Conservation (phyloP, 2,329 filamentous ascomycete species). For the Albifimbria verrucaria region DNA sequence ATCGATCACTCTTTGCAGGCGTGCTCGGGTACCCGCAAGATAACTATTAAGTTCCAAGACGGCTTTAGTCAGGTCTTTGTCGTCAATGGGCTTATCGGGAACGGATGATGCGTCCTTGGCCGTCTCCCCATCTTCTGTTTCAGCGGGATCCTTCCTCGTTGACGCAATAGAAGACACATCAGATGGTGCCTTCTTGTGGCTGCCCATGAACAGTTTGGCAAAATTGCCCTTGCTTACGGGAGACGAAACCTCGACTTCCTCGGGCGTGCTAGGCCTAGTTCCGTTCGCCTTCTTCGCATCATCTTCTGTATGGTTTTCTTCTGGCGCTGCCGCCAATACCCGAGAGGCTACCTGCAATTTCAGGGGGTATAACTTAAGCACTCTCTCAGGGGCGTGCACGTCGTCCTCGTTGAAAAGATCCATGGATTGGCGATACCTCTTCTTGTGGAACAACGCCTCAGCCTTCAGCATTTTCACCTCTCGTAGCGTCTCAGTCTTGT, state of each 20-base stretch:
- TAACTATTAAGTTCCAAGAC: slow-evolving; percentile 83
- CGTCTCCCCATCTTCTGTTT: slow-evolving; percentile 54
- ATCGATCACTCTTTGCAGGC: slow-evolving; percentile 60
- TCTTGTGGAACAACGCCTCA: slow-evolving; percentile 75
- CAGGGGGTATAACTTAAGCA: slow-evolving; percentile 80
- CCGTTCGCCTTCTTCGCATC: slow-evolving; percentile 30
- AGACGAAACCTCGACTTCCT: slow-evolving; percentile 26
- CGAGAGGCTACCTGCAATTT: slow-evolving; percentile 80
- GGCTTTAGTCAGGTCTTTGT: slow-evolving; percentile 79
- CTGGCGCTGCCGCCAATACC: slow-evolving; percentile 29
- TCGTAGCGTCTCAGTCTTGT: slow-evolving; percentile 77
- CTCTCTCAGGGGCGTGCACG: slow-evolving; percentile 83
- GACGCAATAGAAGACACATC: slow-evolving; percentile 61
- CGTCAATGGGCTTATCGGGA: slow-evolving; percentile 60
- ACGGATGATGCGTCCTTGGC: slow-evolving; percentile 38
- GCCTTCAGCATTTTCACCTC: slow-evolving; percentile 92
- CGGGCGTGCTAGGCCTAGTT: slow-evolving; percentile 21
- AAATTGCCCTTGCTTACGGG: slow-evolving; percentile 44
- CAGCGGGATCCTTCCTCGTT: slow-evolving; percentile 46
- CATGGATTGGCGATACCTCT: slow-evolving; percentile 80
- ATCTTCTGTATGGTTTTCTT: slow-evolving; percentile 40
- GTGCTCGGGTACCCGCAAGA: slow-evolving; percentile 76
- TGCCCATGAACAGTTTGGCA: slow-evolving; percentile 47
- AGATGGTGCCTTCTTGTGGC: slow-evolving; percentile 41
- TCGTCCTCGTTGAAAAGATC: slow-evolving; percentile 83